These are phyloP conservation scores for Podila minutissima DNA, from an alignment of 192 early-diverging fungal species.

Conservation along the genomic window DNA sequence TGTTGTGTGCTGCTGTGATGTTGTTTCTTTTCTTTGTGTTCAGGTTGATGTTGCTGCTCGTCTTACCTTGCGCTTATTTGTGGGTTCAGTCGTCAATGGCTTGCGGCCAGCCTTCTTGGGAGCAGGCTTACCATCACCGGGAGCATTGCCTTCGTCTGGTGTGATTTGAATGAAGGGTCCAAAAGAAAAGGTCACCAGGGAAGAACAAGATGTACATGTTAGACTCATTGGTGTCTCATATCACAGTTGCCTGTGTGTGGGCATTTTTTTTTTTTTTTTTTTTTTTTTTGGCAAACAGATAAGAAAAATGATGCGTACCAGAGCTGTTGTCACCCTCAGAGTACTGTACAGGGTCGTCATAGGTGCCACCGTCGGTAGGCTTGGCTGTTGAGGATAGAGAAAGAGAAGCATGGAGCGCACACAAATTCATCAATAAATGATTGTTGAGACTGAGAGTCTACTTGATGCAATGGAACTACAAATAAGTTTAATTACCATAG, in stretches of 20 bases:
- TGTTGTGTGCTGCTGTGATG: background rate
- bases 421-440: background rate
- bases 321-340: conserved; percentile 41
- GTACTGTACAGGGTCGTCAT: conserved; percentile 6
- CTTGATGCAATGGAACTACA: background rate
- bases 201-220: background rate
- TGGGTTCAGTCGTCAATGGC: conserved; percentile 66
- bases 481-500: conserved; percentile 5
- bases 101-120: conserved; percentile 71
- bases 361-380: background rate
- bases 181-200: background rate
- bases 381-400: background rate
- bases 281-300: no score
- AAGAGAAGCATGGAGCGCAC: background rate
- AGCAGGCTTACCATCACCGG: conserved; percentile 55
- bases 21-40: background rate
- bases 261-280: background rate
- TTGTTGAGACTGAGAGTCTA: background rate
- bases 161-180: background rate
- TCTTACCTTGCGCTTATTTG: conserved; percentile 51
- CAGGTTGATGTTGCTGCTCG: no score
- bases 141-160: conserved; percentile 37
- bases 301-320: conserved; percentile 17
- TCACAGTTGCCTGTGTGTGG: no score
- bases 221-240: no score